Evolutionary conservation across 2,329 filamentous ascomycete species (phyloP).

Genomic region (Chaetomiaceae sp.): DNA sequence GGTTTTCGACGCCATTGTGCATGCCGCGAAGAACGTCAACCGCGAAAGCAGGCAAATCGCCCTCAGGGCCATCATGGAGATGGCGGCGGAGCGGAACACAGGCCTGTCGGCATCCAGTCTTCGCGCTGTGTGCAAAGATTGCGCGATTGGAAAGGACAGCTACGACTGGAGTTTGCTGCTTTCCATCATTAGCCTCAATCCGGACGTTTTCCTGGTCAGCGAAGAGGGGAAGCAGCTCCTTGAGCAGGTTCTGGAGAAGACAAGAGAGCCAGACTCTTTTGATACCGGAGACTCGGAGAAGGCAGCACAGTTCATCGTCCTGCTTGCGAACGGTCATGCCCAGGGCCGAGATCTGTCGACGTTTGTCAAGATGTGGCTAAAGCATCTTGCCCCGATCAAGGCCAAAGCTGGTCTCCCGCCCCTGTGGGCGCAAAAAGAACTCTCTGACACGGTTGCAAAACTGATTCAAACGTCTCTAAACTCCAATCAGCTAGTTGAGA

Average conservation of each 20-base stretch:
- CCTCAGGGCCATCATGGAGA: slow-evolving; percentile 31
- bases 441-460: slow-evolving; percentile 26
- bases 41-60: slow-evolving; percentile 23
- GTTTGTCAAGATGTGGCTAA: slow-evolving; percentile 46
- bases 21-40: slow-evolving; percentile 25
- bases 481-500: slow-evolving; percentile 39
- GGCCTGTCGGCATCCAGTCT: slow-evolving; percentile 39
- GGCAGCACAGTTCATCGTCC: slow-evolving; percentile 36
- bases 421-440: slow-evolving; percentile 28
- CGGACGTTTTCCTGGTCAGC: slow-evolving; percentile 41
- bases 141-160: slow-evolving; percentile 34
- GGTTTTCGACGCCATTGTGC: slow-evolving; percentile 33
- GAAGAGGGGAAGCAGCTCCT: slow-evolving; percentile 39
- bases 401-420: slow-evolving; percentile 14
- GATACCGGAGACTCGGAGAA: slow-evolving; percentile 17
- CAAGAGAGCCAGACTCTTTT: slow-evolving; percentile 24
- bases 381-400: slow-evolving; percentile 37
- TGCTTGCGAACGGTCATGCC: slow-evolving; percentile 43
- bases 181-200: slow-evolving; percentile 42
- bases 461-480: slow-evolving; percentile 42
- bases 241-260: slow-evolving; percentile 37
- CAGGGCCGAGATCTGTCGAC: slow-evolving; percentile 41
- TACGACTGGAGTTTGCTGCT: slow-evolving; percentile 43
- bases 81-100: slow-evolving; percentile 30
- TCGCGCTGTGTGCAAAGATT: slow-evolving; percentile 39